phyloP scores from a whole-genome alignment of 768 basidiomycete species.

The Gloeophyllum trabeum region DNA sequence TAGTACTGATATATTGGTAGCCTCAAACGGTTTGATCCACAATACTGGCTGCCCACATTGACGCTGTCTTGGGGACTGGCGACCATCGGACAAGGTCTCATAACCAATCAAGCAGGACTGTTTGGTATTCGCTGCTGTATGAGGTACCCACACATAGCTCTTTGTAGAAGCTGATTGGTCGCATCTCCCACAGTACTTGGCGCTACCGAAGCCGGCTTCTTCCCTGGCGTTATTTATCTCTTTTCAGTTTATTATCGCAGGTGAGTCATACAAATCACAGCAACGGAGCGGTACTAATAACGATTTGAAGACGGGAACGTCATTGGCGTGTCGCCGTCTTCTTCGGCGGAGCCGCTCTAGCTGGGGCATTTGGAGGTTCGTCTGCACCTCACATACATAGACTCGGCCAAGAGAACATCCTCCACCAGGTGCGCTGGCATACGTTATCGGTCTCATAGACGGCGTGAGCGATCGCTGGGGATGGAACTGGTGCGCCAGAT shows the following conservation, averaged over 20 bases:
- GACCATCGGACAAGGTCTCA: slow-evolving; percentile 41
- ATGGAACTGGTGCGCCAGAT: slow-evolving; percentile 39
- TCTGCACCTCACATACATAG: background rate
- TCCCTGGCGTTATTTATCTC: slow-evolving; percentile 29
- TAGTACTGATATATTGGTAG: slow-evolving; percentile 19
- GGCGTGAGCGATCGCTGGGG: slow-evolving; percentile 47
- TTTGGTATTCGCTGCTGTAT: slow-evolving; percentile 42
- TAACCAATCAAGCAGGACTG: slow-evolving; percentile 39
- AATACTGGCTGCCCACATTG: slow-evolving; percentile 47
- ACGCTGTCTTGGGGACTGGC: slow-evolving; percentile 49
- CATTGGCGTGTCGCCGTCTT: slow-evolving; percentile 53
- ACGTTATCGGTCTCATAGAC: slow-evolving; percentile 46
- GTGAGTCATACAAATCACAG: slow-evolving; percentile 11
- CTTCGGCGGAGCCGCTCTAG: slow-evolving; percentile 49
- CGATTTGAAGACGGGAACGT: slow-evolving; percentile 45
- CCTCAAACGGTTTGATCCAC: slow-evolving; percentile 47
- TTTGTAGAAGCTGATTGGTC: background rate
- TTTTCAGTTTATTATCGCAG: slow-evolving; percentile 50
- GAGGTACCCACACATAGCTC: too few species aligned
- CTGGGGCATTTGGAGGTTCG: slow-evolving; percentile 56
- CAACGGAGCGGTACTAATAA: background rate
- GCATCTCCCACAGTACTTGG: slow-evolving; percentile 44
- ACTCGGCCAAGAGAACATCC: background rate
- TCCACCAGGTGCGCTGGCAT: slow-evolving; percentile 44
- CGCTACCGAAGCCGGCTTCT: slow-evolving; percentile 39